A percentile compares a stretch with the other conserved stretches of the same genome.
These are phyloP conservation scores for Coemansia sp. DNA, from an alignment of 192 early-diverging fungal species.

Conservation along the genomic window DNA sequence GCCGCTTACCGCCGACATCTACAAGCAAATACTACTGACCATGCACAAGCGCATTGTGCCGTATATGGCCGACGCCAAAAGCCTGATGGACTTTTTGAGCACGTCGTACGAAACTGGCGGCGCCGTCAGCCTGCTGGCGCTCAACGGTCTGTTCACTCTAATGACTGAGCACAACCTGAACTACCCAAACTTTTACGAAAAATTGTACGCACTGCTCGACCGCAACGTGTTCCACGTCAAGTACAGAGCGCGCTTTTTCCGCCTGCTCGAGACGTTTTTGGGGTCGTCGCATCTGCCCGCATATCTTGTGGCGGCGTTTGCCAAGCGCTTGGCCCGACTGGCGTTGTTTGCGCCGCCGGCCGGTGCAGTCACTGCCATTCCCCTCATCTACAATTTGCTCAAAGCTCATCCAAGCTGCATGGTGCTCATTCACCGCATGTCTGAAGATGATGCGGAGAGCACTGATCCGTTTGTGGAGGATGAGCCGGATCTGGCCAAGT, in stretches of 20 bases:
- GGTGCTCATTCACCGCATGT: slow-evolving; percentile 75
- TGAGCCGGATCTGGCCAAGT: slow-evolving; percentile 77
- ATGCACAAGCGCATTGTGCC: slow-evolving; percentile 92
- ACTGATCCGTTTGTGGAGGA: slow-evolving; percentile 49
- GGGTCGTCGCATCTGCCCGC: slow-evolving; percentile 84
- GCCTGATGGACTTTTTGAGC: slow-evolving; percentile 92
- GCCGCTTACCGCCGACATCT: slow-evolving; percentile 68
- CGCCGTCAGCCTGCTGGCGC: slow-evolving; percentile 82
- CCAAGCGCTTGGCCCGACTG: slow-evolving; percentile 86
- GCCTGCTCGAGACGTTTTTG: slow-evolving; percentile 86
- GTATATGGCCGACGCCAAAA: slow-evolving; percentile 70
- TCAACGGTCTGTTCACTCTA: slow-evolving; percentile 94
- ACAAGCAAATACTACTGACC: slow-evolving; percentile 77
- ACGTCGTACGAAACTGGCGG: slow-evolving; percentile 88
- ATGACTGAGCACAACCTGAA: slow-evolving; percentile 95
- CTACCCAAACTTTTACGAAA: slow-evolving; percentile 97
- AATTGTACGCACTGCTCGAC: slow-evolving; percentile 91
- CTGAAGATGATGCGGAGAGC: slow-evolving; percentile 36
- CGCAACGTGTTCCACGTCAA: slow-evolving; percentile 88
- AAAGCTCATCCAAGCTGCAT: slow-evolving; percentile 90
- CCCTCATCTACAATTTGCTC: slow-evolving; percentile 89
- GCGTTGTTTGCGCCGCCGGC: slow-evolving; percentile 82
- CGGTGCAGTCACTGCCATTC: slow-evolving; percentile 80
- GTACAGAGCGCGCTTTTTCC: slow-evolving; percentile 93
- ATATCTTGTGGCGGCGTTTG: slow-evolving; percentile 88